Evolutionary conservation across 805 yeast genomes (phyloP).

Genomic region (Wickerhamiella kurtzmanii): DNA sequence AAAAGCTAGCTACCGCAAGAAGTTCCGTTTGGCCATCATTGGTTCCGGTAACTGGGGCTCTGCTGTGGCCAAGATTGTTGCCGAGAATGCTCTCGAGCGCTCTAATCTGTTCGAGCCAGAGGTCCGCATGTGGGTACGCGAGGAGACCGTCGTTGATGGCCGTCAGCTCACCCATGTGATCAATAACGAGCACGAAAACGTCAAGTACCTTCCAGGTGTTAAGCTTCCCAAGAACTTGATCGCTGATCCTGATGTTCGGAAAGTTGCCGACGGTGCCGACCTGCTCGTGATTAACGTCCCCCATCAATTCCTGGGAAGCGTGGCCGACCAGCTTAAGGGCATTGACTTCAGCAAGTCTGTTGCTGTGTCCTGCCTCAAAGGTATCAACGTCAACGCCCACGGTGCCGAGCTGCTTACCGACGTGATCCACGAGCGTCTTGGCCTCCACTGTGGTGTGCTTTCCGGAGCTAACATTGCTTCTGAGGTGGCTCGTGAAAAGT

Average conservation of each 20-base stretch:
- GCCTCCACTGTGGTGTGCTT: conserved; percentile 87
- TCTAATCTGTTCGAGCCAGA: conserved; percentile 55
- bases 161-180: conserved; percentile 77
- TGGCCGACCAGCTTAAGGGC: conserved; percentile 66
- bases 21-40: conserved; percentile 53
- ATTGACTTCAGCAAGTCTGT: conserved; percentile 55
- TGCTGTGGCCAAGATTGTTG: conserved; percentile 87
- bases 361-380: conserved; percentile 93
- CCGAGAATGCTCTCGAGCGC: conserved; percentile 69
- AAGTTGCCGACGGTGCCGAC: conserved; percentile 70
- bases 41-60: conserved; percentile 99
- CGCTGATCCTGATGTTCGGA: conserved; percentile 74
- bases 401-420: conserved; percentile 78
- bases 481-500: conserved; percentile 87
- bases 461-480: conserved; percentile 97
- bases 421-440: conserved; percentile 64
- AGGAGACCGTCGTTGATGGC: conserved; percentile 67
- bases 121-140: conserved; percentile 95
- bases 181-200: conserved; percentile 83
- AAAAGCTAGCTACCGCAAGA: conserved; percentile 11
- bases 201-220: conserved; percentile 83
- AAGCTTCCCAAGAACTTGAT: conserved; percentile 71
- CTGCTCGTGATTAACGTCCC: conserved; percentile 89
- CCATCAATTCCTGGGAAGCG: conserved; percentile 80
- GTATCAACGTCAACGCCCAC: conserved; percentile 72